Evolutionary conservation across 768 basidiomycete species (phyloP).

Genomic region (Hirschioporus abietinus): DNA sequence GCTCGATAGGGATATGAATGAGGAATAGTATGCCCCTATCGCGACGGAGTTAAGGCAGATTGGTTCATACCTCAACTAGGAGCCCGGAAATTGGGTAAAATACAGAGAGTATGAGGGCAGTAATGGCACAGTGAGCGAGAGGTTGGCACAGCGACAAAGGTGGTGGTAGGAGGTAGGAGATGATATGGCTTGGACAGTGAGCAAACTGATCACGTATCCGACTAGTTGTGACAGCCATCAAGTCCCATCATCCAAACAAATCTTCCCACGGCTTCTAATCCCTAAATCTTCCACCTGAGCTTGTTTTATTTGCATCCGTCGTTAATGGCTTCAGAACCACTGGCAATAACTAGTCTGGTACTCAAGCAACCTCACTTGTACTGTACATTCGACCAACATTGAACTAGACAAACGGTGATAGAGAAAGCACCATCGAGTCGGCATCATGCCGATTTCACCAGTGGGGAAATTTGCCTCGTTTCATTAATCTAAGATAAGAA

Average conservation of each 20-base stretch:
- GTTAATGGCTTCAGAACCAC: not conserved
- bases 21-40: not conserved
- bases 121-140: not conserved
- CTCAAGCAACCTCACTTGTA: not conserved
- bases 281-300: not conserved
- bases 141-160: not conserved
- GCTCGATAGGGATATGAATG: not conserved
- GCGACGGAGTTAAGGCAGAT: not conserved
- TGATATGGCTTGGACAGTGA: not conserved
- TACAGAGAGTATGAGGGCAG: not conserved
- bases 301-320: not conserved
- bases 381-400: not conserved
- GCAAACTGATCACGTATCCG: not conserved
- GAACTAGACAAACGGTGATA: not conserved
- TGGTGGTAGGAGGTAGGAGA: not conserved
- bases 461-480: not conserved
- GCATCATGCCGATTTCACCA: not conserved
- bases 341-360: not conserved
- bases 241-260: not conserved
- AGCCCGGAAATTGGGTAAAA: not conserved
- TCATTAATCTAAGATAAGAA: not conserved
- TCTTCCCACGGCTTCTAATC: not conserved
- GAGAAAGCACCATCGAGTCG: not conserved
- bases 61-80: not conserved
- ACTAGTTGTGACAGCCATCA: not conserved